Conservation (phyloP, 768 basidiomycete genomes). For the Infundibulicybe gibba region DNA sequence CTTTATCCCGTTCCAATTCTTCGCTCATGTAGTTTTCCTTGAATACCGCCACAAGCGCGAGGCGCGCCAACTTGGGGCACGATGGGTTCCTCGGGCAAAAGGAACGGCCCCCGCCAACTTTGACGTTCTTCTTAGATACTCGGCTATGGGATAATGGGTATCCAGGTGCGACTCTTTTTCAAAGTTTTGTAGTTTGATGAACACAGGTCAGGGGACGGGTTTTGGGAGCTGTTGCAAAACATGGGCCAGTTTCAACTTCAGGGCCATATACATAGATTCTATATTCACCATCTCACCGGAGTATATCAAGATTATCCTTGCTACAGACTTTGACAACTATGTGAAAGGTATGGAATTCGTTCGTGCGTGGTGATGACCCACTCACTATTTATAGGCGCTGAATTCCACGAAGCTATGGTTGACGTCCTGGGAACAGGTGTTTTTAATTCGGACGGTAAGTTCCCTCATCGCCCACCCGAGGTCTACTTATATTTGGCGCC, state of each 20-base stretch:
- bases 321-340: conserved; percentile 12
- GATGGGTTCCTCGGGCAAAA: too few species aligned
- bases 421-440: conserved; percentile 33
- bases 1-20: background rate
- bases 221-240: background rate
- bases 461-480: background rate
- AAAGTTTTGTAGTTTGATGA: too few species aligned
- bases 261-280: background rate
- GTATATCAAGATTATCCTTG: conserved; percentile 12
- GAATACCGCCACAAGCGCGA: too few species aligned
- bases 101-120: too few species aligned
- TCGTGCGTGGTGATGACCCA: background rate
- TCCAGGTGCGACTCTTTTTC: too few species aligned
- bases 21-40: too few species aligned
- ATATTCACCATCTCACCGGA: conserved; percentile 10
- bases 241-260: background rate
- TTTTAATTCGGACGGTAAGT: conserved; percentile 50
- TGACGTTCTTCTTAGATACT: too few species aligned
- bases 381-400: conserved; percentile 4
- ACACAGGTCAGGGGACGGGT: background rate
- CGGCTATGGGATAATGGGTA: too few species aligned
- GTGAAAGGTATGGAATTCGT: conserved; percentile 8
- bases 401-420: conserved; percentile 6
- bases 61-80: too few species aligned
- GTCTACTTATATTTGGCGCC: background rate